phyloP scores from a whole-genome alignment of 2,329 filamentous ascomycete genomes.

The Emmonsiellopsis sp. region DNA sequence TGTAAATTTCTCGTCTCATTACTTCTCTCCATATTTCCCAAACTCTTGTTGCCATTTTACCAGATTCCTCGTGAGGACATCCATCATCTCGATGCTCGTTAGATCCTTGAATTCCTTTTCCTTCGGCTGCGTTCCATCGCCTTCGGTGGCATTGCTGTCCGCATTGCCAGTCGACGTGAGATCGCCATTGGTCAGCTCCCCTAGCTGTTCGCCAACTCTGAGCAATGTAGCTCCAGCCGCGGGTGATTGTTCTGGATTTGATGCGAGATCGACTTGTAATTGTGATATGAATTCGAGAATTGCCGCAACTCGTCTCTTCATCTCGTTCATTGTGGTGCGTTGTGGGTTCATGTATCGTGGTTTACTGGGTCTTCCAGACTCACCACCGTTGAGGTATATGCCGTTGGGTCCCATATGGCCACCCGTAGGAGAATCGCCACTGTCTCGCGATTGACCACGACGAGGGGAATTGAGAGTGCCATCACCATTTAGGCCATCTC shows the following conservation, averaged over 20 bases:
- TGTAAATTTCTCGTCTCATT: constrained; percentile 11
- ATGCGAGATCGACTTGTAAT: constrained; percentile 78
- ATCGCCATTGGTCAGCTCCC: constrained; percentile 15
- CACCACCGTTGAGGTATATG: constrained; percentile 47
- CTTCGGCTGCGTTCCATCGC: constrained; percentile 16
- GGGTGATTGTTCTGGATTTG: constrained; percentile 39
- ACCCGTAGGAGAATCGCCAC: constrained; percentile 27
- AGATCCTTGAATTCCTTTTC: constrained; percentile 61
- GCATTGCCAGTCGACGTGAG: constrained; percentile 9
- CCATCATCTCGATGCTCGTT: constrained; percentile 83
- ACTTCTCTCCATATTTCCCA: constrained; percentile 43
- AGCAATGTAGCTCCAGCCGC: constrained; percentile 16
- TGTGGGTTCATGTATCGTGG: constrained; percentile 45
- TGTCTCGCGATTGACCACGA: constrained; percentile 29
- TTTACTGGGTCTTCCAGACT: constrained; percentile 52
- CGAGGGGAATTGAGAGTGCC: constrained; percentile 30
- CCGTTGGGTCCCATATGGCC: constrained; percentile 26
- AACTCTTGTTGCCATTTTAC: constrained; percentile 77
- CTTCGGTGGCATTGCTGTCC: constrained; percentile 18
- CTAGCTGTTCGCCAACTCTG: constrained; percentile 21
- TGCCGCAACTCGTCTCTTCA: constrained; percentile 71
- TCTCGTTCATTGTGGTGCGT: constrained; percentile 71
- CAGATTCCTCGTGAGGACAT: constrained; percentile 67
- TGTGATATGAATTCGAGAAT: constrained; percentile 86
- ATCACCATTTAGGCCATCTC: constrained; percentile 50